phyloP scores from a whole-genome alignment of 2,329 filamentous ascomycete genomes.

The Penicillium griseofulvum region DNA sequence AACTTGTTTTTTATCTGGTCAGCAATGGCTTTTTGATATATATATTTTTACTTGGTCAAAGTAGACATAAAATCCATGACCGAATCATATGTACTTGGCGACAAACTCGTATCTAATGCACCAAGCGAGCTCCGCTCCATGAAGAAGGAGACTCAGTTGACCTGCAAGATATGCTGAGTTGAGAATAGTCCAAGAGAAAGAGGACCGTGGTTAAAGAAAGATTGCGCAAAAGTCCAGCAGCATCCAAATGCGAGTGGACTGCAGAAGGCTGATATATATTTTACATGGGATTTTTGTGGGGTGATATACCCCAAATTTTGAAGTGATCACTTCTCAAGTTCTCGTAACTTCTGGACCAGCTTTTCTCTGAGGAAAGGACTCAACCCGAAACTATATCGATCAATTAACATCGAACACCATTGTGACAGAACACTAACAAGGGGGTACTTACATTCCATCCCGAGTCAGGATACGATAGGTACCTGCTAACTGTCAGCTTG shows the following conservation, averaged over 20 bases:
- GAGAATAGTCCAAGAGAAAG: neutral
- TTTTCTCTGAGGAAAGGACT: slow-evolving; percentile 51
- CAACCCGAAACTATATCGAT: slow-evolving; percentile 42
- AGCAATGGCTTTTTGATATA: neutral
- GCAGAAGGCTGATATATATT: neutral
- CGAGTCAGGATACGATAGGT: slow-evolving; percentile 62
- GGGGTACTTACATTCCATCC: slow-evolving; percentile 55
- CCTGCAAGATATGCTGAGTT: neutral
- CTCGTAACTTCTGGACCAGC: slow-evolving; percentile 48
- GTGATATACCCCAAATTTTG: neutral
- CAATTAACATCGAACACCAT: slow-evolving; percentile 21
- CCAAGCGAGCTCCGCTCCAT: neutral
- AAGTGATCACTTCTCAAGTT: slow-evolving; percentile 23
- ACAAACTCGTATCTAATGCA: neutral
- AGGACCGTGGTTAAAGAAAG: neutral
- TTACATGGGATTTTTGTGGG: neutral
- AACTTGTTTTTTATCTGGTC: neutral
- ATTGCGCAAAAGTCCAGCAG: neutral
- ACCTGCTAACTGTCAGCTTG: slow-evolving; percentile 30
- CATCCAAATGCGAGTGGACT: neutral
- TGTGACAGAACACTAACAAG: neutral
- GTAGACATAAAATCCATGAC: neutral
- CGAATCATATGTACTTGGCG: too few species aligned
- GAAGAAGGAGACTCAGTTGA: neutral
- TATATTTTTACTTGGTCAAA: neutral